A percentile compares a stretch with the other conserved stretches of the same genome.
These are phyloP conservation scores for Antarctomyces pellizariae DNA, from an alignment of 495 filamentous ascomycete species.

Conservation along the genomic window DNA sequence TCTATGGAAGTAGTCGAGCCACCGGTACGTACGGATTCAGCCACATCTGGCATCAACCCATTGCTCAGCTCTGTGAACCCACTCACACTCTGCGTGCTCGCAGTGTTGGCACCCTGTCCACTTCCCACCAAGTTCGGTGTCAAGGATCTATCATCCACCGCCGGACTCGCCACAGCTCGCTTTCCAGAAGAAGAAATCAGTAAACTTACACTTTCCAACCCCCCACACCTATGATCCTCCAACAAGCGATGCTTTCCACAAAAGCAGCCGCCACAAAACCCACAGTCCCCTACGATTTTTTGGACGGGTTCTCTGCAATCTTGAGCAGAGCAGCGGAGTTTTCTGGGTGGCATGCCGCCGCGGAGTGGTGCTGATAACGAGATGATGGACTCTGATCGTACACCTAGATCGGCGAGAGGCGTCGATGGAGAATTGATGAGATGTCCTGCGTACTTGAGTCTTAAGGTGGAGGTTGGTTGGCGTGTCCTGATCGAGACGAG, in stretches of 20 bases:
- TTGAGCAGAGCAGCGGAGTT: conserved; percentile 69
- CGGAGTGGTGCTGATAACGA: conserved; percentile 23
- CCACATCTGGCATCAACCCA: no score
- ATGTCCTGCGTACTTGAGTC: conserved; percentile 25
- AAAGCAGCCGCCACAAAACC: conserved; percentile 80
- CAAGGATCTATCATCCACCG: no score
- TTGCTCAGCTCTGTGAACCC: no score
- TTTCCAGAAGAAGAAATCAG: conserved; percentile 7
- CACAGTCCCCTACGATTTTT: conserved; percentile 86
- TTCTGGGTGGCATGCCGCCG: conserved; percentile 42
- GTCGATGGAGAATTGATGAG: conserved; percentile 11
- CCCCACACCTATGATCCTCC: conserved; percentile 79
- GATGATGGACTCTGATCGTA: conserved; percentile 19
- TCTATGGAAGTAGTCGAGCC: no score
- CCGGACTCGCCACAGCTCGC: no score
- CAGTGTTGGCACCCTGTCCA: no score
- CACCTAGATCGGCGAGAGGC: conserved; percentile 17
- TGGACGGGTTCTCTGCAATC: conserved; percentile 69
- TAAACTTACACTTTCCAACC: conserved; percentile 61
- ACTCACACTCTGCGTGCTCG: no score
- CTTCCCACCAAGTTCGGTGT: no score
- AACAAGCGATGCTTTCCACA: conserved; percentile 84
- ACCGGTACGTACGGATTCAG: no score
- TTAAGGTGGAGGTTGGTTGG: conserved; percentile 16
- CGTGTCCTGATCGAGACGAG: conserved; percentile 24